Conservation (phyloP, 345 rosid species). For the Lepidium aucheri region DNA sequence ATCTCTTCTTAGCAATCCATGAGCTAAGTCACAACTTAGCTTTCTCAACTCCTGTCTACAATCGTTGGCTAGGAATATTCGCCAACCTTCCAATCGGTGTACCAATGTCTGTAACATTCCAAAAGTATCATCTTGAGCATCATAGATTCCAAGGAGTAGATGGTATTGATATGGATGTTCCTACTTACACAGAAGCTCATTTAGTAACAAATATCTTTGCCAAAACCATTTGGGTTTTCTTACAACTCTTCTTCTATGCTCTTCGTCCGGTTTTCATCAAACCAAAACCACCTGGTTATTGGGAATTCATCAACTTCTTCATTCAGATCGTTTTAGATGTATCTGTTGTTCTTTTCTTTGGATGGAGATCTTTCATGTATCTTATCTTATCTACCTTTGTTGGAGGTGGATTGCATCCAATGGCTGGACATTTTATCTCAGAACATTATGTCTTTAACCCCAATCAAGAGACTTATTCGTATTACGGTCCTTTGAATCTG, state of each 20-base stretch:
- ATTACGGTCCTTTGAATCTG: conserved; percentile 75
- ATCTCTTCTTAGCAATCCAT: conserved; percentile 85
- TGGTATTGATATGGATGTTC: conserved; percentile 76
- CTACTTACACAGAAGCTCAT: conserved; percentile 56
- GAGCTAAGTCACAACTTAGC: conserved; percentile 93
- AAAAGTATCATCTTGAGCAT: conserved; percentile 87
- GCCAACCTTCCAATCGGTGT: conserved; percentile 89
- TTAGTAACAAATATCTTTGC: conserved; percentile 45
- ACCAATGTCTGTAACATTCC: conserved; percentile 86
- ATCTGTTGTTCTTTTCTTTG: conserved; percentile 47
- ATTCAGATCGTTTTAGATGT: conserved; percentile 51
- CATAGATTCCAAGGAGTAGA: conserved; percentile 89
- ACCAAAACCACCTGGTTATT: conserved; percentile 71
- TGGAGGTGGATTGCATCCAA: conserved; percentile 89
- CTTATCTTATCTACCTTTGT: conserved; percentile 80
- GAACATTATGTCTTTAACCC: conserved; percentile 83
- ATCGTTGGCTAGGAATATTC: conserved; percentile 81
- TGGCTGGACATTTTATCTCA: conserved; percentile 89
- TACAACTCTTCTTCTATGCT: conserved; percentile 89
- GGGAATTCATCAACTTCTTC: conserved; percentile 62
- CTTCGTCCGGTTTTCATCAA: conserved; percentile 70
- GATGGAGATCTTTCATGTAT: conserved; percentile 67
- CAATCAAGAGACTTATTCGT: conserved; percentile 80
- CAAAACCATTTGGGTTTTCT: conserved; percentile 67
- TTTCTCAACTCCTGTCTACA: conserved; percentile 66